Evolutionary conservation across 1,284 basidiomycete species (phyloP).

Genomic region (Naganishia cerealis): DNA sequence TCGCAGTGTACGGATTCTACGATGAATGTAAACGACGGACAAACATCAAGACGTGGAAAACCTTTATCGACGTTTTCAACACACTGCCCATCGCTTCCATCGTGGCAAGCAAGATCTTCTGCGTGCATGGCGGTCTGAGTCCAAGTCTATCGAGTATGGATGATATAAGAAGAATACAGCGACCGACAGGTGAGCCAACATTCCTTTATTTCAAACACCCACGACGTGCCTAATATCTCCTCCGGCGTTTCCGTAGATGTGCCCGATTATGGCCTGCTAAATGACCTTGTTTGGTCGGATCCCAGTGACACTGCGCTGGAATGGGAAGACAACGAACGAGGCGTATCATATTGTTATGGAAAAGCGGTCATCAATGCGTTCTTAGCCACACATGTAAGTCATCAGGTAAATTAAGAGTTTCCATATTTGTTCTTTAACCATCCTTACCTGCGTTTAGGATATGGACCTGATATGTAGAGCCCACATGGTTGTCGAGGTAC

Average conservation of each 20-base stretch:
- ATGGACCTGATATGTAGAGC: constrained; percentile 99
- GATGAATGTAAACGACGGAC: constrained; percentile 99
- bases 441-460: constrained; percentile 58
- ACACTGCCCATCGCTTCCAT: constrained; percentile 97
- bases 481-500: constrained; percentile 93
- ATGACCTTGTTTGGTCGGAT: constrained; percentile 97
- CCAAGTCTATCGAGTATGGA: constrained; percentile 98
- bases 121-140: constrained; percentile 96
- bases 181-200: constrained; percentile 68
- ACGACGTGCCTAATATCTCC: neutral
- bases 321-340: constrained; percentile 99
- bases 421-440: neutral
- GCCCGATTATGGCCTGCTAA: constrained; percentile 96
- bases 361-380: constrained; percentile 97
- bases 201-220: neutral
- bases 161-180: constrained; percentile 95
- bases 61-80: constrained; percentile 99
- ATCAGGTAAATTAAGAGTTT: constrained; percentile 42
- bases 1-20: constrained; percentile 94
- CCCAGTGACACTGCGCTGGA: constrained; percentile 95
- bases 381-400: constrained; percentile 64
- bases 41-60: constrained; percentile 99
- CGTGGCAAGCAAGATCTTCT: constrained; percentile 99
- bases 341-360: constrained; percentile 99
- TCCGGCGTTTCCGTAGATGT: constrained; percentile 64